Evolutionary conservation across 768 basidiomycete genomes (phyloP).

Genomic region (Xerocomellus dryophilus): DNA sequence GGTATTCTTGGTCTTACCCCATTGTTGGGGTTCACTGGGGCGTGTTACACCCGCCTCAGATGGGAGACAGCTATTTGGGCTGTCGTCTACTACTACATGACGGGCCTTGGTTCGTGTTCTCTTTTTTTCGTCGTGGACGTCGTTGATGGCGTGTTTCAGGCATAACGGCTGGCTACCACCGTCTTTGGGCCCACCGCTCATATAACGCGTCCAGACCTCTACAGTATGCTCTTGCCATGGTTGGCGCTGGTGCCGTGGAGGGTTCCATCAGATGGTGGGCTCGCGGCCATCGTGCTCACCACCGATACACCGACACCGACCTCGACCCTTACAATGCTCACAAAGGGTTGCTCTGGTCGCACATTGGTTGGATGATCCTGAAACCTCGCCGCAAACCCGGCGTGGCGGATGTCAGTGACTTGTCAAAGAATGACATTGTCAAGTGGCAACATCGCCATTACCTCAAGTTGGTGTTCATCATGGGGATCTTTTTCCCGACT

Average conservation of each 20-base stretch:
- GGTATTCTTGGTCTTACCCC: constrained; percentile 73
- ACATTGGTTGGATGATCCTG: constrained; percentile 91
- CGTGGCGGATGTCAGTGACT: constrained; percentile 84
- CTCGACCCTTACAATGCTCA: constrained; percentile 95
- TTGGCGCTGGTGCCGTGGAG: constrained; percentile 90
- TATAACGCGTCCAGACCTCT: constrained; percentile 89
- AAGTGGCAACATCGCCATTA: constrained; percentile 88
- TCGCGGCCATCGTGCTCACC: constrained; percentile 95
- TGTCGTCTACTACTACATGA: constrained; percentile 70
- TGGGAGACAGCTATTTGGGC: constrained; percentile 74
- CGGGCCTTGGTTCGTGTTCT: constrained; percentile 70
- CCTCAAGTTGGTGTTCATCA: constrained; percentile 60
- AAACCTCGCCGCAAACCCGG: constrained; percentile 89
- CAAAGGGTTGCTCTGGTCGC: constrained; percentile 82
- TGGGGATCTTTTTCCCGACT: constrained; percentile 74
- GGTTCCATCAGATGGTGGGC: constrained; percentile 99
- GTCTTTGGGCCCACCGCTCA: constrained; percentile 93
- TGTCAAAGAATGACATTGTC: constrained; percentile 75
- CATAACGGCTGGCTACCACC: constrained; percentile 93
- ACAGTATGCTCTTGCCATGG: constrained; percentile 79
- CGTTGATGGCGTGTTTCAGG: constrained; percentile 42
- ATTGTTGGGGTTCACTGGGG: constrained; percentile 68
- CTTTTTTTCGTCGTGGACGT: constrained; percentile 30
- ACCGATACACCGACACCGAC: constrained; percentile 95
- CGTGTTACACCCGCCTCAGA: constrained; percentile 58